These are phyloP conservation scores for Kwoniella europaea DNA, from an alignment of 768 basidiomycete genomes.

Conservation along the genomic window DNA sequence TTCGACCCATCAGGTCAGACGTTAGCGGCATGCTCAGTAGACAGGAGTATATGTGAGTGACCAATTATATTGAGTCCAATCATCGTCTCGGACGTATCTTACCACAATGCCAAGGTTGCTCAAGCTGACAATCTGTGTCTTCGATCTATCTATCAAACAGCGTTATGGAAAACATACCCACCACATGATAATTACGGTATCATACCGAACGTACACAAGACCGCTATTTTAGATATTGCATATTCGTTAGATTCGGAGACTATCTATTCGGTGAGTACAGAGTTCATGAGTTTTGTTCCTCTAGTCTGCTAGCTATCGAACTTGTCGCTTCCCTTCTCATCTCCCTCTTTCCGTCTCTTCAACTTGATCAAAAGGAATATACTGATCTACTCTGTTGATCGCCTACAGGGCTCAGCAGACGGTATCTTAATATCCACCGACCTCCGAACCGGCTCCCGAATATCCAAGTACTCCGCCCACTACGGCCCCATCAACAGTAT, in stretches of 20 bases:
- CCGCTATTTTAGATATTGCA: slow-evolving; percentile 87
- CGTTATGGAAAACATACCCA: slow-evolving; percentile 87
- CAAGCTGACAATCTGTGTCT: neutral
- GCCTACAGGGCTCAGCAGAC: slow-evolving; percentile 87
- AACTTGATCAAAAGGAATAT: no score
- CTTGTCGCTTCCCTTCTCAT: no score
- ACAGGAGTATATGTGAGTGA: slow-evolving; percentile 83
- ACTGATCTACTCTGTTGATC: slow-evolving; percentile 43
- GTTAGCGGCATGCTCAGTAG: slow-evolving; percentile 88
- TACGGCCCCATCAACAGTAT: slow-evolving; percentile 87
- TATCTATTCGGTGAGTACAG: slow-evolving; percentile 45
- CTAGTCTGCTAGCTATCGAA: neutral
- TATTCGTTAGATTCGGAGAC: slow-evolving; percentile 60
- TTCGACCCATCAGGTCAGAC: slow-evolving; percentile 94
- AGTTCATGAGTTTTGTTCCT: neutral
- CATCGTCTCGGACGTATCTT: no score
- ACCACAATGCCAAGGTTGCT: neutral
- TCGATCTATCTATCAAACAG: slow-evolving; percentile 58
- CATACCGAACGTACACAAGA: slow-evolving; percentile 80
- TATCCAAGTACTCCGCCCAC: slow-evolving; percentile 83
- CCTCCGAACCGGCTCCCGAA: slow-evolving; percentile 79
- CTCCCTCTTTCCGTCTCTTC: neutral
- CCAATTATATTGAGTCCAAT: no score
- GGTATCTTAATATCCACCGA: slow-evolving; percentile 77
- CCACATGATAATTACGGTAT: slow-evolving; percentile 93